Base-by-base conservation (phyloP, 805 yeast genomes). In the Lipomyces anomalus region DNA sequence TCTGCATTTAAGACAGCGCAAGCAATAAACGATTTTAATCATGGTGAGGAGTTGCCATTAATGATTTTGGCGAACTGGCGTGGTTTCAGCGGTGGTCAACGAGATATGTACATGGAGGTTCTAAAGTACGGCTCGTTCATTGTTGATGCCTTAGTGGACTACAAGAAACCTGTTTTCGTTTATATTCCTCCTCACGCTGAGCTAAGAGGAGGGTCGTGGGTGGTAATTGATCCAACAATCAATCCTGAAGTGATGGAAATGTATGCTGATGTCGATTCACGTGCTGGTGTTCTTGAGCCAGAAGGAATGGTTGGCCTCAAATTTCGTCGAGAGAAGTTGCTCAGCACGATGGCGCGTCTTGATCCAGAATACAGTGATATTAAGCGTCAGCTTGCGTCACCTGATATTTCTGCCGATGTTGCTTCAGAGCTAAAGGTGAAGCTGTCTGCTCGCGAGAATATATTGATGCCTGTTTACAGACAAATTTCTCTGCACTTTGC, bases 161-260 rank as follows among this genome's bases (percentile, higher is more conserved):
- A 82, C 78, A 86, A 86, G 66, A 98, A 92, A 69, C 99, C 99
- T 49, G 84, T 92, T 56, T 82, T 92, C 71, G 87, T 92, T 22
- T 92, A 92, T 69, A 90, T 92, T 66, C 98, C 99, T 42, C 99
- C 99, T 48, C 79, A 84, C 57, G 98, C 97, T 67, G 99, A 92
- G 70, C 76, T 92, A 58, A 84, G 99, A 78, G 99, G 99, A 74
- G 99, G 99, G 66, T 90, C 98, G 22, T 92, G 99, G 99, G 99
- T 94, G 46, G 99, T 92, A 57, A 96, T 92, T 64, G 99, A 92
- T 69, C 97, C 98, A 55, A 86, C 97, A 41, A 92, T 92, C 71
- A 92, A 94, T 68, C 68, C 84, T 38, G 97, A 89, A 53, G 86
- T 86, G 85, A 94, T 92, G 96, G 99, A 92, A 72, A 90, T 92